Evolutionary conservation across 495 filamentous ascomycete species (phyloP).

Genomic region (Astrothelium subdiscretum): DNA sequence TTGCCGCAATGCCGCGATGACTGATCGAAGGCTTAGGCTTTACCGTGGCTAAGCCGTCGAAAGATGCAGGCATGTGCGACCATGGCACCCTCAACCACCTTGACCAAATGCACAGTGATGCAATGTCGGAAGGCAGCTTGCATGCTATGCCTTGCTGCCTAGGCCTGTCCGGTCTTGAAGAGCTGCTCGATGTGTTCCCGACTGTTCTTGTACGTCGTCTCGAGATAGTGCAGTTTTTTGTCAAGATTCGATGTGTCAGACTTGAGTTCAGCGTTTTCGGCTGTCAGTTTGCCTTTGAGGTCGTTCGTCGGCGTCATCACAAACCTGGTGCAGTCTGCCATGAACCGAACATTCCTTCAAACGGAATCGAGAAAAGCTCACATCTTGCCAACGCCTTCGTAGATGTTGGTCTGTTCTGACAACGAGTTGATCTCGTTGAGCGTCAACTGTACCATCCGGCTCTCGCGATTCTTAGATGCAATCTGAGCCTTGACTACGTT

Average conservation of each 20-base stretch:
- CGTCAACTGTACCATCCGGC: slow-evolving; percentile 80
- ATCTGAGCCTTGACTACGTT: slow-evolving; percentile 76
- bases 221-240: slow-evolving; percentile 87
- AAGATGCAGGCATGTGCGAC: too few relatives aligned
- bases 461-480: slow-evolving; percentile 74
- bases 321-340: slow-evolving; percentile 52
- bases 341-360: background rate
- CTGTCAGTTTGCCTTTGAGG: slow-evolving; percentile 62
- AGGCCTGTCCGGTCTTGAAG: slow-evolving; percentile 31
- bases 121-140: background rate
- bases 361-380: slow-evolving; percentile 32
- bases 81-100: too few relatives aligned
- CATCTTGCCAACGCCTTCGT: slow-evolving; percentile 97
- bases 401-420: slow-evolving; percentile 70
- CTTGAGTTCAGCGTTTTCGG: slow-evolving; percentile 64
- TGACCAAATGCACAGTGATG: background rate
- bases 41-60: too few relatives aligned
- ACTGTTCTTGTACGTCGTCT: slow-evolving; percentile 90
- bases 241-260: slow-evolving; percentile 65
- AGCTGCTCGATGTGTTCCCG: slow-evolving; percentile 81
- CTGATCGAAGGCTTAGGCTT: background rate
- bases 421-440: slow-evolving; percentile 66
- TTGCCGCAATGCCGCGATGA: background rate
- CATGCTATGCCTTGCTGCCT: background rate
- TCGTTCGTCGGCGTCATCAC: slow-evolving; percentile 59